Evolutionary conservation across 2,329 filamentous ascomycete genomes (phyloP).

Genomic region (Trichoderma cornu-damae): DNA sequence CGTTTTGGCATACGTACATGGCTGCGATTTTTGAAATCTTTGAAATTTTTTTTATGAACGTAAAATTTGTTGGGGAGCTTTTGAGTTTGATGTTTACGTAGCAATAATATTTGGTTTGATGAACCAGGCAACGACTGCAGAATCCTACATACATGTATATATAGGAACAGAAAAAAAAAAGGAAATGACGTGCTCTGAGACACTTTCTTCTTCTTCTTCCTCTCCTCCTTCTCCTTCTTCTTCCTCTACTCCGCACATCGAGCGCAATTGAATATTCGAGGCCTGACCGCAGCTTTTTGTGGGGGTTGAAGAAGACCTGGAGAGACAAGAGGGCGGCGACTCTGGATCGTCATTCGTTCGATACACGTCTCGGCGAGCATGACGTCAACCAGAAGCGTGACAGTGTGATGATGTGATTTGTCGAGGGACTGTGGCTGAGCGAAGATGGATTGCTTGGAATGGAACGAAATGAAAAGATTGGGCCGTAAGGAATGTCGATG

Average conservation of each 20-base stretch:
- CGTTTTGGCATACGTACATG: neutral
- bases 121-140: neutral
- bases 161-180: too few relatives aligned
- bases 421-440: neutral
- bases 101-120: constrained; percentile 2
- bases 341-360: constrained; percentile 3
- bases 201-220: neutral
- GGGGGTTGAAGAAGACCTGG: neutral
- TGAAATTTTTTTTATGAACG: neutral
- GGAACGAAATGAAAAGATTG: too few relatives aligned
- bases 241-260: neutral
- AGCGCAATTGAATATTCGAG: neutral
- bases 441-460: neutral
- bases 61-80: neutral
- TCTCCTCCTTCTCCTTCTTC: neutral
- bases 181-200: neutral
- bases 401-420: constrained; percentile 3
- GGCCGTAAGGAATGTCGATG: too few relatives aligned
- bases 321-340: neutral
- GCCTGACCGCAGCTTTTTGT: neutral
- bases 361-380: neutral
- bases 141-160: neutral
- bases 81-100: neutral
- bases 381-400: constrained; percentile 9
- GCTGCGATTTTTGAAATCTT: too few relatives aligned